phyloP scores from a whole-genome alignment of 208 protist genomes.

The Leishmania mexicana region DNA sequence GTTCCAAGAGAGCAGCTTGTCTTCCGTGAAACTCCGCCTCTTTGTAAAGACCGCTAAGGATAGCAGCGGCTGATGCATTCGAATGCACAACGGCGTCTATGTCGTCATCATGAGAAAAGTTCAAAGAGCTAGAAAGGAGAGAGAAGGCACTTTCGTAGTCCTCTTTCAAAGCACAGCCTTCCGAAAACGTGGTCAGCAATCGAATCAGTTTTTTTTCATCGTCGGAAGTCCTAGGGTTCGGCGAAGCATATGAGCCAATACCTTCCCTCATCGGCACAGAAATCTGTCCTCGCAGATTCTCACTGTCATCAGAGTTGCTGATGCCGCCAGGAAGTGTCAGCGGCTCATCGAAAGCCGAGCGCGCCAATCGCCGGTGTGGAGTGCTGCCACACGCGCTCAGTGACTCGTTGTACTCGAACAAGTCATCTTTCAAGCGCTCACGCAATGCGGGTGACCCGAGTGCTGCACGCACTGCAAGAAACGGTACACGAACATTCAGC shows the following conservation, averaged over 20 bases:
- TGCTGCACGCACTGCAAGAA: constrained; percentile 58
- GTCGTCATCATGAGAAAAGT: constrained; percentile 77
- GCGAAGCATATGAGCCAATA: constrained; percentile 49
- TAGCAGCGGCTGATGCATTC: constrained; percentile 59
- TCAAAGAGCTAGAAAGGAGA: constrained; percentile 48
- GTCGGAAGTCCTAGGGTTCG: constrained; percentile 45
- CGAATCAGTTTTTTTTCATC: constrained; percentile 82
- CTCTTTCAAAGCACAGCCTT: constrained; percentile 51
- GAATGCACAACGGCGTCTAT: constrained; percentile 54
- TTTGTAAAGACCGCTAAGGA: constrained; percentile 69
- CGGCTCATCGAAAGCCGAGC: constrained; percentile 39
- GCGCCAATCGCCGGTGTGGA: constrained; percentile 70
- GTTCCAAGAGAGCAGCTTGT: constrained; percentile 67
- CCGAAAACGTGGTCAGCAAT: constrained; percentile 79
- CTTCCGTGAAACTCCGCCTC: constrained; percentile 81
- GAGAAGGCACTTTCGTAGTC: constrained; percentile 61
- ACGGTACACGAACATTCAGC: constrained; percentile 60
- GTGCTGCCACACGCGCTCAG: constrained; percentile 65
- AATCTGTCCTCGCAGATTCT: constrained; percentile 6
- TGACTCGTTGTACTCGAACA: constrained; percentile 74
- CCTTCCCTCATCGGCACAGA: constrained; percentile 36
- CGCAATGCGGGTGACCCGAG: constrained; percentile 40
- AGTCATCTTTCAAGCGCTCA: constrained; percentile 68
- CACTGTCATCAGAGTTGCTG: neutral
- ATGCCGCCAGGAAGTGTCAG: constrained; percentile 4